These are phyloP conservation scores for Flaveria sonorensis DNA, from an alignment of 129 eudicot species.

Conservation along the genomic window DNA sequence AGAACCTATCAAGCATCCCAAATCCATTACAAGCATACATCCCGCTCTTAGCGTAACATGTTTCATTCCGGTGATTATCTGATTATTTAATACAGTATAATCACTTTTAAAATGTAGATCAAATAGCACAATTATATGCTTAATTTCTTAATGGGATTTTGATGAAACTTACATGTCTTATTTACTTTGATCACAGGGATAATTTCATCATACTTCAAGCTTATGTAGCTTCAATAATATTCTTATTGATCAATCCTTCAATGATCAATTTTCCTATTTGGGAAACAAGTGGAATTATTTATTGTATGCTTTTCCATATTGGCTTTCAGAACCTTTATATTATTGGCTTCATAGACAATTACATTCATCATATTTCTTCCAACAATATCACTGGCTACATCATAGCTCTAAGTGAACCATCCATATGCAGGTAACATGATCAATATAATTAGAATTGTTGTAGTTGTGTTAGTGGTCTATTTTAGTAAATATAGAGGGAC, in stretches of 20 bases:
- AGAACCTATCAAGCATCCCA: not conserved
- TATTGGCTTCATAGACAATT: slow-evolving; percentile 69
- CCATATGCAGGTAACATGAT: slow-evolving; percentile 52
- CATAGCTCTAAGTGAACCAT: slow-evolving; percentile 65
- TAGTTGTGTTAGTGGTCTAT: not conserved
- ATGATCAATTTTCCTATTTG: slow-evolving; percentile 56
- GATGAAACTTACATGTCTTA: not conserved
- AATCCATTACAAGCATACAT: not conserved
- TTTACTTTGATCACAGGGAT: slow-evolving; percentile 51
- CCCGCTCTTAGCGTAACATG: not conserved
- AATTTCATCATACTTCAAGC: slow-evolving; percentile 80
- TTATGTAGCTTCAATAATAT: slow-evolving; percentile 47
- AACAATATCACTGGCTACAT: slow-evolving; percentile 73
- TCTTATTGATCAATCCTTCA: slow-evolving; percentile 53
- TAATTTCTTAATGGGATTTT: not conserved
- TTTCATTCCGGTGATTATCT: not conserved
- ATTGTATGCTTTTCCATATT: slow-evolving; percentile 58
- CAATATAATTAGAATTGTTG: not conserved
- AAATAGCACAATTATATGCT: not conserved
- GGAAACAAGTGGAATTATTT: slow-evolving; percentile 53
- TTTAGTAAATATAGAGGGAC: too few species aligned
- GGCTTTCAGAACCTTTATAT: slow-evolving; percentile 68
- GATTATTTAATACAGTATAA: not conserved
- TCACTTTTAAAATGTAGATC: not conserved
- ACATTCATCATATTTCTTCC: slow-evolving; percentile 51